Evolutionary conservation across 2,329 filamentous ascomycete species (phyloP), one percentile per base, ranked within the genome.

Genomic region (Aspergillus clavatus): DNA sequence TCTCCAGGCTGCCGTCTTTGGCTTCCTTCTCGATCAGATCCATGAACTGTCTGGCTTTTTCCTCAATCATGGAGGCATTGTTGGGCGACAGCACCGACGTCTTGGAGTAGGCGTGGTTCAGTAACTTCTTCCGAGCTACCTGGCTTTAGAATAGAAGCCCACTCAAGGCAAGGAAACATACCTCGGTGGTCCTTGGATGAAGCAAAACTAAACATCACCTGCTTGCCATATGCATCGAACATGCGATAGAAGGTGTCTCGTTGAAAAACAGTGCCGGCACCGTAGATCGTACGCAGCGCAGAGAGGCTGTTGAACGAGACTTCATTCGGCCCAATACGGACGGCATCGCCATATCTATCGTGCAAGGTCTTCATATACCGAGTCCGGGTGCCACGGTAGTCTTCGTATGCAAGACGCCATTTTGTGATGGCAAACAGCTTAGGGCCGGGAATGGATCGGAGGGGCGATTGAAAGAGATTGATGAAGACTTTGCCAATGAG

Each of bases 21-120:
- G 60, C 54, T 14, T 71, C 62, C 3, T 40, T 42, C 40, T 72
- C 63, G 14, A 78, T 41, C 7, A 77, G 54, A 0, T 64, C 35
- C 43, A 78, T 44, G 45, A 67, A 78, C 7, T 65, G 52, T 12
- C 54, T 56, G 0, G 67, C 67, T 42, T 75, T 74, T 0, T 57
- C 57, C 45, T 70, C 63, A 1, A 77, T 61, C 40, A 71, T 57
- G 3, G 48, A 50, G 2, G 60, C 59, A 2, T 62, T 60, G 1
- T 58, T 47, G 1, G 55, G 51, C 18, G 61, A 62, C 5, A 76
- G 52, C 4, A 80, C 67, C 3, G 57, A 58, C 0, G 69, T 71
- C 45, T 80, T 81, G 1, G 77, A 73, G 45, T 80, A 81, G 0
- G 73, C 71, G 46, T 78, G 73, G 3, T 72, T 69, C 7, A 79